Evolutionary conservation across 2,329 filamentous ascomycete genomes (phyloP).

Genomic region (Cryphonectria japonica): DNA sequence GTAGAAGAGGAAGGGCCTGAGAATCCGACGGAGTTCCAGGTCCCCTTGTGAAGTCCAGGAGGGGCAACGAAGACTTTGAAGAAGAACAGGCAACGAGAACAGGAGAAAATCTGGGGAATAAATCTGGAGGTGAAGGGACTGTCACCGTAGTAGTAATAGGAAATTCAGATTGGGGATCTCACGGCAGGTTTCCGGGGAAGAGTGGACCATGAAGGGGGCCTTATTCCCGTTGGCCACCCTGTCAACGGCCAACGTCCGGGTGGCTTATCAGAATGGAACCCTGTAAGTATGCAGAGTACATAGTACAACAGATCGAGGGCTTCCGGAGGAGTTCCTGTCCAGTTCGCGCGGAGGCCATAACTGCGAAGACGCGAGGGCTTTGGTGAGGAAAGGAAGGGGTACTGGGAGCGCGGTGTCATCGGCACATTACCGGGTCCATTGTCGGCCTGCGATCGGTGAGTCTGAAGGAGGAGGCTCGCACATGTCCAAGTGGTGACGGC

Average conservation of each 20-base stretch:
- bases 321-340: background rate
- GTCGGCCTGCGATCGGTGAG: background rate
- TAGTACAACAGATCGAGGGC: background rate
- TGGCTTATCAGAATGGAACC: conserved; percentile 21
- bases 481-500: conserved; percentile 13
- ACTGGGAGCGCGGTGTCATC: background rate
- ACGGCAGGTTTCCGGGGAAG: conserved; percentile 18
- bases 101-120: conserved; percentile 4
- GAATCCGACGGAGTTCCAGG: conserved; percentile 13
- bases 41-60: conserved; percentile 14
- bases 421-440: conserved; percentile 4
- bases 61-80: background rate
- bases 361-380: conserved; percentile 11
- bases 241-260: conserved; percentile 28
- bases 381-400: background rate
- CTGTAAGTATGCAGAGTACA: conserved; percentile 2
- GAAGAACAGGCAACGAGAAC: background rate
- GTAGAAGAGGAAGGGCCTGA: background rate
- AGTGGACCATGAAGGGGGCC: conserved; percentile 20
- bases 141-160: conserved; percentile 19
- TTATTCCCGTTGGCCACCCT: conserved; percentile 29
- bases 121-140: conserved; percentile 18
- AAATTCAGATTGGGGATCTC: conserved; percentile 3
- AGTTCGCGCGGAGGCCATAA: conserved; percentile 8
- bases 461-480: background rate